phyloP scores from a whole-genome alignment of 2,329 filamentous ascomycete species.

The Tolypocladium guangdongense region DNA sequence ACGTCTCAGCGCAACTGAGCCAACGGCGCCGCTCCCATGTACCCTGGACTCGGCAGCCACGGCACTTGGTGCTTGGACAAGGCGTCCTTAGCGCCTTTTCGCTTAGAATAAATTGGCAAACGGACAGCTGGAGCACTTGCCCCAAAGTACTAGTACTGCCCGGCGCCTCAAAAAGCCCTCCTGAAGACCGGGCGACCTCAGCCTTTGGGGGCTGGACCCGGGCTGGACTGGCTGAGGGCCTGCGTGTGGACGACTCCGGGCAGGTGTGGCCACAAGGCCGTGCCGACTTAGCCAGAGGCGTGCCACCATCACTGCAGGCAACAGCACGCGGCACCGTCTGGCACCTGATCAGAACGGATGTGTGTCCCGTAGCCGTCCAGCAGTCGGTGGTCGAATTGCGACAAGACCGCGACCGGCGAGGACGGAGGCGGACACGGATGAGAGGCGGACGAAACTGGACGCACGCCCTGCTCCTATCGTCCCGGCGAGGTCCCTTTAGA shows the following conservation, averaged over 20 bases:
- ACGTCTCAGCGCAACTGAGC: not conserved
- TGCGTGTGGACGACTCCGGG: not conserved
- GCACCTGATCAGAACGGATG: not conserved
- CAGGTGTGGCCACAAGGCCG: not conserved
- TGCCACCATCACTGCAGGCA: not conserved
- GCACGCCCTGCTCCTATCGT: not conserved
- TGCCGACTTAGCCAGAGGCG: conserved; percentile 11
- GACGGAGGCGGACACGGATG: not conserved
- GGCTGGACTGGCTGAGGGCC: not conserved
- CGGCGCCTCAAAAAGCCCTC: not conserved
- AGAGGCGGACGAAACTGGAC: not conserved
- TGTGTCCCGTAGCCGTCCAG: not conserved
- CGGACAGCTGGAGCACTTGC: not conserved
- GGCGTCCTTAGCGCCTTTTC: conserved; percentile 4
- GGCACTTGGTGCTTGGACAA: conserved; percentile 15
- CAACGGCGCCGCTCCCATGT: not conserved
- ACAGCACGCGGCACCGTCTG: not conserved
- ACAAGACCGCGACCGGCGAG: not conserved
- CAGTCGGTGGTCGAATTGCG: not conserved
- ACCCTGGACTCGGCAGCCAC: conserved; percentile 14
- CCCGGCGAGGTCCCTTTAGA: not conserved
- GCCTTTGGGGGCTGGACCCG: not conserved
- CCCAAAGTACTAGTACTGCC: not conserved
- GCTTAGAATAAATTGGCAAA: not conserved
- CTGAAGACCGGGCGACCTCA: not conserved